A percentile compares a stretch with the other conserved stretches of the same genome.
These are phyloP conservation scores for Ceratocystiopsis sp. DNA, from an alignment of 2,329 filamentous ascomycete species.

Conservation along the genomic window DNA sequence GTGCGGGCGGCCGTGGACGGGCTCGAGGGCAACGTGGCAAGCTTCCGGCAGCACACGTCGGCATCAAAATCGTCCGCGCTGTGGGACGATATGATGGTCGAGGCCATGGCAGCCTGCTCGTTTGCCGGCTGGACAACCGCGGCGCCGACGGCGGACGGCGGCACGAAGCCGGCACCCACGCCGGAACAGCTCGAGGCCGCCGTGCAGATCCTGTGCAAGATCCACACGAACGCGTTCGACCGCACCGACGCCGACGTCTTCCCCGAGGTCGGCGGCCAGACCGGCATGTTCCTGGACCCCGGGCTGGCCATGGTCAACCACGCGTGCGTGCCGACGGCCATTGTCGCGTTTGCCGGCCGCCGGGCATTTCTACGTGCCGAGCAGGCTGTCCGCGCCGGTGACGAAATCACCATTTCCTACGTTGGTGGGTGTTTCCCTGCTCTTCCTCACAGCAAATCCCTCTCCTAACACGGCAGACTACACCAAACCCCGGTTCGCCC, in stretches of 20 bases:
- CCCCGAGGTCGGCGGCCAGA: constrained; percentile 17
- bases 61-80: constrained; percentile 8
- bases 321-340: constrained; percentile 42
- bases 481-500: constrained; percentile 24
- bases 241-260: constrained; percentile 31
- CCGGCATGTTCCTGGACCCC: constrained; percentile 39
- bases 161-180: constrained; percentile 12
- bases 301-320: constrained; percentile 44
- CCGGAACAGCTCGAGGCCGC: constrained; percentile 19
- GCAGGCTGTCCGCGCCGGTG: constrained; percentile 27
- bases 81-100: constrained; percentile 31
- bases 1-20: constrained; percentile 17
- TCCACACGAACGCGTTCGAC: constrained; percentile 46
- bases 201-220: constrained; percentile 35
- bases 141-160: neutral
- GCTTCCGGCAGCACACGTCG: constrained; percentile 16
- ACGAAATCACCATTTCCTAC: constrained; percentile 46
- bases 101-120: constrained; percentile 31
- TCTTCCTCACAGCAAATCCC: neutral
- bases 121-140: constrained; percentile 24
- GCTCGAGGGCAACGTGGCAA: constrained; percentile 30
- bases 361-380: constrained; percentile 33
- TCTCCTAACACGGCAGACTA: constrained; percentile 22
- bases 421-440: constrained; percentile 26
- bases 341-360: constrained; percentile 36